These are phyloP conservation scores for Nakaseomyces delphensis DNA, from an alignment of 1,139 yeast species.

Conservation along the genomic window DNA sequence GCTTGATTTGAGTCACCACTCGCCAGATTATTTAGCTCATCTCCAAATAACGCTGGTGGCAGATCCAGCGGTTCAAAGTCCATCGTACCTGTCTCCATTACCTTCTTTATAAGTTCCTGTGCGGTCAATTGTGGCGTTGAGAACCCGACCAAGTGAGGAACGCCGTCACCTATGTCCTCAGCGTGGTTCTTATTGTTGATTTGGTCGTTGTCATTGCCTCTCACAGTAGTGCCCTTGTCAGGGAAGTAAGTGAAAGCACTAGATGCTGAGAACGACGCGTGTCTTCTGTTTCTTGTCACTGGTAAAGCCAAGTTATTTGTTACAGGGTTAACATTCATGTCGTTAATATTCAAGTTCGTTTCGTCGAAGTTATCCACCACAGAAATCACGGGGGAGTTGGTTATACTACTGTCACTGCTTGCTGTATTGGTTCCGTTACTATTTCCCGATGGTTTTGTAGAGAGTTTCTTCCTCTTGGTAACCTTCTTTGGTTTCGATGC, in stretches of 20 bases:
- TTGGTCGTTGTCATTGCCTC: constrained; percentile 18
- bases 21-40: neutral
- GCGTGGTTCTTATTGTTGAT: constrained; percentile 14
- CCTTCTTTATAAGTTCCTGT: constrained; percentile 32
- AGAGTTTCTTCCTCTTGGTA: neutral
- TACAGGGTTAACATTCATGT: constrained; percentile 10
- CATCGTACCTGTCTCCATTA: constrained; percentile 19
- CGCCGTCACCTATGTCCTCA: constrained; percentile 15
- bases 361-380: neutral
- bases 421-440: neutral
- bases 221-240: constrained; percentile 1
- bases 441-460: neutral
- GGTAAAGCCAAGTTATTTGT: constrained; percentile 7
- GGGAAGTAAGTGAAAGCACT: constrained; percentile 58
- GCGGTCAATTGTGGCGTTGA: constrained; percentile 66
- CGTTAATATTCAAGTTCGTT: neutral
- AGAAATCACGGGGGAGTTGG: constrained; percentile 1
- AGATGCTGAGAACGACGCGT: constrained; percentile 77
- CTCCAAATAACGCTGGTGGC: constrained; percentile 6
- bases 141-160: constrained; percentile 59
- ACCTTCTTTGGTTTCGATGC: neutral
- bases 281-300: constrained; percentile 37
- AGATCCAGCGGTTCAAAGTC: constrained; percentile 7
- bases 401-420: neutral
- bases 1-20: neutral